phyloP scores from a whole-genome alignment of 2,329 filamentous ascomycete genomes.

The Fusarium transvaalense region DNA sequence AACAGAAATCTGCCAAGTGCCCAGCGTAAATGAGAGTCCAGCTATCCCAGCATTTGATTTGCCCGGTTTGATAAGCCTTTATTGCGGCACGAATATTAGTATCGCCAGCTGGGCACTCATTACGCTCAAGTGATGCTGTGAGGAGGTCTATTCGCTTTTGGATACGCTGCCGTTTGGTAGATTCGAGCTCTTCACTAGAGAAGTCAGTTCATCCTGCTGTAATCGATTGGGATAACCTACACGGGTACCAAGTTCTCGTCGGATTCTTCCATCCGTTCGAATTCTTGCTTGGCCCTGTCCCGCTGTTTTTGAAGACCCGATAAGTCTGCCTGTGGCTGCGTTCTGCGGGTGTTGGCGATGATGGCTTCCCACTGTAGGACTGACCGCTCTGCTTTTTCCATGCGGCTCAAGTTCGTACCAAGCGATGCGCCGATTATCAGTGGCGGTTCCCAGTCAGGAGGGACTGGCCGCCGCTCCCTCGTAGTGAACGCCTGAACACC shows the following conservation, averaged over 20 bases:
- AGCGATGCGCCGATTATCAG: conserved; percentile 41
- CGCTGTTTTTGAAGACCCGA: conserved; percentile 39
- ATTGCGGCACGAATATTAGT: conserved; percentile 42
- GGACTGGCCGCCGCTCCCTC: conserved; percentile 14
- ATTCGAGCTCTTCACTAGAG: conserved; percentile 42
- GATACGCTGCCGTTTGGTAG: conserved; percentile 38
- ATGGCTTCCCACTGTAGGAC: conserved; percentile 47
- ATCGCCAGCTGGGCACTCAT: conserved; percentile 18
- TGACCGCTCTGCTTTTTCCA: conserved; percentile 43
- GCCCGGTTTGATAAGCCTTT: conserved; percentile 34
- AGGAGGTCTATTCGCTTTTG: conserved; percentile 30
- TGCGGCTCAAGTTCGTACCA: conserved; percentile 40
- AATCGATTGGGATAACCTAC: conserved; percentile 18
- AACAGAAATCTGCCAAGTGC: conserved; percentile 36
- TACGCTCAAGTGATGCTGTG: conserved; percentile 16
- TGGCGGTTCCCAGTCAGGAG: conserved; percentile 42
- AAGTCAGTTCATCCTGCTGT: conserved; percentile 8
- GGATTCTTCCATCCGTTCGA: conserved; percentile 39
- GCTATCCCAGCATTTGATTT: conserved; percentile 43
- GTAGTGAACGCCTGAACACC: neutral
- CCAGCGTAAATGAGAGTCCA: conserved; percentile 47
- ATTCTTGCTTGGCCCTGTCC: conserved; percentile 18
- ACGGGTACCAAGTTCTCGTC: conserved; percentile 42
- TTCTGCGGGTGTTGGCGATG: conserved; percentile 33
- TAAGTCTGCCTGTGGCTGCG: conserved; percentile 40